Percentiles rank a stretch among this genome's conserved stretches.
These are phyloP conservation scores for Pochonia chlamydosporia DNA, from an alignment of 2,329 filamentous ascomycete species.

Conservation along the genomic window DNA sequence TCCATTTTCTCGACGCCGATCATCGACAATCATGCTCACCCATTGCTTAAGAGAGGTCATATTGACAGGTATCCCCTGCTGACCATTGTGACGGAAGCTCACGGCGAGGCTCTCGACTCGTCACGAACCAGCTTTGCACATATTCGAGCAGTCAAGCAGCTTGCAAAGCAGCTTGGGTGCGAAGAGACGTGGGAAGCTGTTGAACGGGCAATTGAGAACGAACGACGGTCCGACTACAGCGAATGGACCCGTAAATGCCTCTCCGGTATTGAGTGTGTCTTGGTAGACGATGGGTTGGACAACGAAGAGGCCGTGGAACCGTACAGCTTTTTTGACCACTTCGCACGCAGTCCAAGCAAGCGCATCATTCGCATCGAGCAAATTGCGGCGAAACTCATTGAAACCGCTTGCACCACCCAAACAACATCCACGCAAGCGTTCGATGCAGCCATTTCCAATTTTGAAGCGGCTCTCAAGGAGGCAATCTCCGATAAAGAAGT, in stretches of 20 bases:
- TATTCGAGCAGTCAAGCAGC: constrained; percentile 62
- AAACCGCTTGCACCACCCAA: constrained; percentile 33
- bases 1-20: constrained; percentile 53
- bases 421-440: constrained; percentile 19
- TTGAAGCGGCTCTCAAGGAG: constrained; percentile 41
- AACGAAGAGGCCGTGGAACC: constrained; percentile 48
- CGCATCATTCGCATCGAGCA: constrained; percentile 75
- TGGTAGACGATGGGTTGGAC: constrained; percentile 73
- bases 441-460: constrained; percentile 26
- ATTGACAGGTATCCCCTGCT: constrained; percentile 43
- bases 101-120: constrained; percentile 59
- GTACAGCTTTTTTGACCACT: constrained; percentile 60
- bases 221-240: constrained; percentile 40
- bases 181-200: constrained; percentile 55
- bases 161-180: constrained; percentile 60
- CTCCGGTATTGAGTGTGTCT: constrained; percentile 63
- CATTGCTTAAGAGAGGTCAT: constrained; percentile 50
- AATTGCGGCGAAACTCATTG: constrained; percentile 58
- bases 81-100: constrained; percentile 67
- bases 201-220: constrained; percentile 35
- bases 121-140: constrained; percentile 60
- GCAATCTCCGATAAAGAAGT: constrained; percentile 61
- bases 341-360: constrained; percentile 58
- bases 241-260: constrained; percentile 60
- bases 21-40: constrained; percentile 70